These are phyloP conservation scores for Pulveroboletus sp. DNA, from an alignment of 768 basidiomycete species.

Conservation along the genomic window DNA sequence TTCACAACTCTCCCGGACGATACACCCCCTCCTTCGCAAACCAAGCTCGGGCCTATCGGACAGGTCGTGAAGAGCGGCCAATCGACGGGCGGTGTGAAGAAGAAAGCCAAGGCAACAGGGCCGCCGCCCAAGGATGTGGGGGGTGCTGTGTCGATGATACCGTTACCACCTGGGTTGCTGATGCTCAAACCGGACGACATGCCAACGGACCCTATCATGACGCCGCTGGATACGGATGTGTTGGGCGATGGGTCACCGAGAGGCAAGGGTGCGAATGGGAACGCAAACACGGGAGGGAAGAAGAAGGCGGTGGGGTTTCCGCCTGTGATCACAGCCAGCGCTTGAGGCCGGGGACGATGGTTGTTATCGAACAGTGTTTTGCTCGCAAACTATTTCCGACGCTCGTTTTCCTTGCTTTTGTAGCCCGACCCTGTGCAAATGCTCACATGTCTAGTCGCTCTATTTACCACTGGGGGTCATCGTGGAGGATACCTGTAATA, in stretches of 20 bases:
- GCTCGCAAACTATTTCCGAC: constrained; percentile 6
- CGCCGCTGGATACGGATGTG: constrained; percentile 12
- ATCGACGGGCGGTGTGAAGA: constrained; percentile 53
- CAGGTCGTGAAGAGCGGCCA: constrained; percentile 60
- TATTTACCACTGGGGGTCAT: constrained; percentile 1
- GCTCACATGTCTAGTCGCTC: constrained; percentile 18
- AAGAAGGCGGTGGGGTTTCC: constrained; percentile 31
- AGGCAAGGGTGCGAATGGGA: constrained; percentile 14
- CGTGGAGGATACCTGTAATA: constrained; percentile 35
- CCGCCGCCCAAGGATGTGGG: constrained; percentile 23
- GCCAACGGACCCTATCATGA: constrained; percentile 16
- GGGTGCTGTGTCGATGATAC: constrained; percentile 13
- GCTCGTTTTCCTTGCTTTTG: background rate
- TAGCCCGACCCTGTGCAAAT: background rate
- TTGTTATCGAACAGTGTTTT: background rate
- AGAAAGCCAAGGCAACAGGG: constrained; percentile 41
- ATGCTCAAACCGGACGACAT: constrained; percentile 19
- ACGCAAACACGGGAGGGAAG: constrained; percentile 14
- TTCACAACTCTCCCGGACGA: constrained; percentile 61
- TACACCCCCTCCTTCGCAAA: constrained; percentile 49
- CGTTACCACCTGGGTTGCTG: constrained; percentile 19
- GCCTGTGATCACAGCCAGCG: constrained; percentile 35
- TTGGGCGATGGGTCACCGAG: constrained; percentile 4
- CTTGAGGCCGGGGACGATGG: constrained; percentile 14
- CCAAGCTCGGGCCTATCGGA: constrained; percentile 78